Conservation (phyloP, 192 early-diverging fungal species). For the Physocladia obscura region DNA sequence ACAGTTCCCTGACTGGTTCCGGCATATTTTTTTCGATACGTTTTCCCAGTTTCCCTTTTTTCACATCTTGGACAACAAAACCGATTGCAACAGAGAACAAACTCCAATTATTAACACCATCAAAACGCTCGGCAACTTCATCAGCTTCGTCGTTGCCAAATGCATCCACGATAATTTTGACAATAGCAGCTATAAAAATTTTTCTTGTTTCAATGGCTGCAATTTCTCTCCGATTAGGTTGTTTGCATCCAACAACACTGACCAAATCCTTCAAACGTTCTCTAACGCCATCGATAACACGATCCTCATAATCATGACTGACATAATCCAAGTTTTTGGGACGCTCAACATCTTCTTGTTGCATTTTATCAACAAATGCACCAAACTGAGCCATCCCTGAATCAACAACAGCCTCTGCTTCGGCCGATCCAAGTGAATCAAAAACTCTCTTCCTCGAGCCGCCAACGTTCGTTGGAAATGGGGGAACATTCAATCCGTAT, state of each 20-base stretch:
- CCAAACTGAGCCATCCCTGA: background rate
- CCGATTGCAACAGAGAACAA: slow-evolving; percentile 10
- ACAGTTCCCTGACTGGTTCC: background rate
- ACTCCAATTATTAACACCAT: background rate
- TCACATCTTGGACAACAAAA: background rate
- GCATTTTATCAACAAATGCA: background rate
- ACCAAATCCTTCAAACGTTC: background rate
- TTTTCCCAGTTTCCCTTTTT: background rate
- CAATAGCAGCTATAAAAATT: background rate
- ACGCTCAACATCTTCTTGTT: background rate
- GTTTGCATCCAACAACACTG: background rate
- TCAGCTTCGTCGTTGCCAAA: background rate
- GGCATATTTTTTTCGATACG: background rate
- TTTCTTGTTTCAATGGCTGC: background rate
- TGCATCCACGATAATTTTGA: background rate
- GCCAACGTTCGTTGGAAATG: background rate
- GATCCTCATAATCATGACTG: background rate
- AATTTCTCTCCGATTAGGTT: background rate
- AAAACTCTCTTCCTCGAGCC: background rate
- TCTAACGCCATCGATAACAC: background rate
- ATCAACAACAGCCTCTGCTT: background rate
- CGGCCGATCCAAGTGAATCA: background rate
- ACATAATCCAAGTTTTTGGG: too few relatives aligned
- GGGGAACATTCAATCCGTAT: background rate
- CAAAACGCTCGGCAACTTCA: background rate